phyloP scores from a whole-genome alignment of 2,329 filamentous ascomycete species.

The Neopestalotiopsis rosae region DNA sequence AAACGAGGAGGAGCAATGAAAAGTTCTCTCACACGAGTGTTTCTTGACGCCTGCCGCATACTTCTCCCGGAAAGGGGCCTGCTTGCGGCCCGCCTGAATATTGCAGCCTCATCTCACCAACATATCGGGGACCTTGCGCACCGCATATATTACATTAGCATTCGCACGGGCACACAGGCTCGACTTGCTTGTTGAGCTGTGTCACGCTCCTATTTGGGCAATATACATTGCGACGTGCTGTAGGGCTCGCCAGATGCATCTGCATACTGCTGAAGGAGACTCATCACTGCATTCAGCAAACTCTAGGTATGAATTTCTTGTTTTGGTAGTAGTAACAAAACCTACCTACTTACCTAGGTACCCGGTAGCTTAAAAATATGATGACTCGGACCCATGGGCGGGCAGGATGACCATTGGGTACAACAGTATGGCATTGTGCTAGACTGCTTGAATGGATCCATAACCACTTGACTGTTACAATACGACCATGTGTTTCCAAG shows the following conservation, averaged over 20 bases:
- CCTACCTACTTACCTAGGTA: not conserved
- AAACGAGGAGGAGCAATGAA: not conserved
- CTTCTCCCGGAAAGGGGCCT: not conserved
- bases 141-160: not conserved
- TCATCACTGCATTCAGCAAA: not conserved
- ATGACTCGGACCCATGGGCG: not conserved
- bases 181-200: not conserved
- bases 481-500: not conserved
- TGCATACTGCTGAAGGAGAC: not conserved
- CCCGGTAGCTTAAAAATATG: not conserved
- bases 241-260: not conserved
- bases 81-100: not conserved
- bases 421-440: not conserved
- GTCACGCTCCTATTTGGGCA: not conserved
- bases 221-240: not conserved
- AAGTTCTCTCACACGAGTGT: not conserved
- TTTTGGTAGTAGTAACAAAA: not conserved
- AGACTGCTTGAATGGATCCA: not conserved
- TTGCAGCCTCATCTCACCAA: not conserved
- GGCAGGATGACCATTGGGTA: not conserved
- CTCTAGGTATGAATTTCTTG: not conserved
- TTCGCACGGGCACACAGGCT: not conserved
- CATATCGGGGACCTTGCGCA: not conserved
- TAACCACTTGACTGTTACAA: not conserved
- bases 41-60: not conserved